Evolutionary conservation across 2,329 filamentous ascomycete genomes (phyloP), one percentile per base, ranked within the genome.

Genomic region (Calonectria pseudoreteaudii): DNA sequence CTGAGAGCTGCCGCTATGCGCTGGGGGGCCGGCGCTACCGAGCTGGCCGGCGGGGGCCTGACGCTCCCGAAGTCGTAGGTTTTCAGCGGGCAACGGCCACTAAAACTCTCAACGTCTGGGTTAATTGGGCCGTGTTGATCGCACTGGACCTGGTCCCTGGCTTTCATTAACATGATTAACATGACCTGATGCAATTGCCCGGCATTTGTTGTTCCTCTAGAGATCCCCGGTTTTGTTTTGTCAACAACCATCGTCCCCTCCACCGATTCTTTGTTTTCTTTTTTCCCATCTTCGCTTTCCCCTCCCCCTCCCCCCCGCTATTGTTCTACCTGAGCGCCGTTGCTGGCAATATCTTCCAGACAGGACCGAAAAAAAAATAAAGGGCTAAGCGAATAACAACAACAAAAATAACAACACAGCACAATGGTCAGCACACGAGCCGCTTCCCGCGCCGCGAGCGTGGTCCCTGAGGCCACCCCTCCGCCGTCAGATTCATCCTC

Each of bases 371-470:
- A 47, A 65, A n/a, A 49, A 30, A 49, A 20, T n/a, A n/a, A n/a
- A n/a, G n/a, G n/a, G n/a, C 16, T 31, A 23, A 65, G 20, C 28
- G 38, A 20, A 52, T 26, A 70, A 53, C 31, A 53, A n/a, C n/a
- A 72, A 28, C 72, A 56, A 50, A 50, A 28, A 62, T 20, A 34
- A 38, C 31, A 62, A 47, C 53, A n/a, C 74, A 76, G 47, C 50
- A 47, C 23, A 47, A 86, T 86, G 84, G 85, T 86, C 74, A 85
- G 76, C 72, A 86, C 85, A 10, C 82, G 85, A 76, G 78, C 84
- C 13, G 82, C 83, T 60, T 81, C 81, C 36, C 83, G 82, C 76
- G 79, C 82, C 67, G 80, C 78, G 73, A 81, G 79, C 73, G 76
- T 79, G 70, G 78, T 71, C 34, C 79, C 79, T 31, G 79, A 79